A percentile compares a stretch with the other conserved stretches of the same genome.
phyloP scores from a whole-genome alignment of 73 alveolate genomes.

The Loxodes magnus region DNA sequence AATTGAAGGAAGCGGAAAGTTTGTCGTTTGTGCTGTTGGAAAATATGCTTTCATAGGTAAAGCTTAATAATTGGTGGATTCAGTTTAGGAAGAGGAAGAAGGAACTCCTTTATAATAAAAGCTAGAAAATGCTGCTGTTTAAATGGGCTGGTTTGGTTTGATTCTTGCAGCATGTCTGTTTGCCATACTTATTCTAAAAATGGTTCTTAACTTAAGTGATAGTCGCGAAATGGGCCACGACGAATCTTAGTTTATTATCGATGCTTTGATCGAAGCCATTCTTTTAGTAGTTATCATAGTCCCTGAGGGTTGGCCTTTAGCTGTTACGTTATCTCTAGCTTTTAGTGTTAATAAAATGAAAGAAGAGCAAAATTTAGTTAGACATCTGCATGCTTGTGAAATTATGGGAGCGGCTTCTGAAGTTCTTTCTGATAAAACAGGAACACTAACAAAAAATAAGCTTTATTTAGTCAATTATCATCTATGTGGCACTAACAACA shows the following conservation, averaged over 20 bases:
- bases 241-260: conserved; percentile 15
- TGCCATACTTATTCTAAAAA: conserved; percentile 49
- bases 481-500: background rate
- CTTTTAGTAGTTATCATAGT: conserved; percentile 92
- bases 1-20: conserved; percentile 77
- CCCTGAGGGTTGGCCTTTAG: conserved; percentile 98
- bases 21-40: conserved; percentile 89
- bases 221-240: conserved; percentile 23
- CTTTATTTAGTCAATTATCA: conserved; percentile 53
- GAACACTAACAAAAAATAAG: conserved; percentile 76
- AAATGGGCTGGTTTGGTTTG: conserved; percentile 86
- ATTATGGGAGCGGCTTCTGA: conserved; percentile 88
- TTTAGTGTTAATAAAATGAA: conserved; percentile 89
- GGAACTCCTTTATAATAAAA: conserved; percentile 86
- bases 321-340: conserved; percentile 95
- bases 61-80: conserved; percentile 42
- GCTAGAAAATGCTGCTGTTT: conserved; percentile 81
- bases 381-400: conserved; percentile 70
- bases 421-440: conserved; percentile 79
- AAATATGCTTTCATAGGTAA: conserved; percentile 61
- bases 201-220: conserved; percentile 38
- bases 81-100: conserved; percentile 37
- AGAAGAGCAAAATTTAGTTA: conserved; percentile 81
- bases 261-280: conserved; percentile 67
- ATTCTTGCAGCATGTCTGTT: conserved; percentile 66